These are phyloP conservation scores for Ophiostoma sp. DNA, from an alignment of 2,329 filamentous ascomycete species.

Conservation along the genomic window DNA sequence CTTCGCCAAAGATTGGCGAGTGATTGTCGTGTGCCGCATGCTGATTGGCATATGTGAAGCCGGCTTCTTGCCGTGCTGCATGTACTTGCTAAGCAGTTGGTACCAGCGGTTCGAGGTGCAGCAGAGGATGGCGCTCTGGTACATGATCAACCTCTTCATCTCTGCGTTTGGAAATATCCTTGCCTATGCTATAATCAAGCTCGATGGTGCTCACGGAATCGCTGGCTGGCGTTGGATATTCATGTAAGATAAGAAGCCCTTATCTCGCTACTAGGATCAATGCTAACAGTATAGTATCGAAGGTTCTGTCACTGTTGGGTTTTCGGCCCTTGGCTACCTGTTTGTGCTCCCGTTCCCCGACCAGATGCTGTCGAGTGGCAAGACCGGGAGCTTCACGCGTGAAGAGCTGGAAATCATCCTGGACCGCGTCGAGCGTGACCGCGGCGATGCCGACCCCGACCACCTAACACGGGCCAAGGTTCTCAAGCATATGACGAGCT, in stretches of 20 bases:
- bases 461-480: conserved; percentile 43
- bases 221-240: not conserved
- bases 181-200: conserved; percentile 32
- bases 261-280: not conserved
- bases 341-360: conserved; percentile 1
- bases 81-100: conserved; percentile 59
- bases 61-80: conserved; percentile 52
- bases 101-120: conserved; percentile 61
- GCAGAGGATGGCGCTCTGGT: conserved; percentile 42
- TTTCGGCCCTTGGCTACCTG: not conserved
- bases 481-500: conserved; percentile 43
- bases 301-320: conserved; percentile 28
- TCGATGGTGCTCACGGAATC: conserved; percentile 39
- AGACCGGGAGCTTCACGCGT: not conserved
- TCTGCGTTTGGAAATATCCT: conserved; percentile 31
- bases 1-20: conserved; percentile 18
- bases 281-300: not conserved
- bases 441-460: not conserved
- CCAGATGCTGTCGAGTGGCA: not conserved
- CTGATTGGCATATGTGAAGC: conserved; percentile 49
- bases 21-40: conserved; percentile 35
- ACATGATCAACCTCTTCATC: conserved; percentile 31
- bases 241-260: not conserved
- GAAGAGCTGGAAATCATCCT: conserved; percentile 1
- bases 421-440: not conserved